Evolutionary conservation across 495 filamentous ascomycete genomes (phyloP).

Genomic region (Trichoderma reesei): DNA sequence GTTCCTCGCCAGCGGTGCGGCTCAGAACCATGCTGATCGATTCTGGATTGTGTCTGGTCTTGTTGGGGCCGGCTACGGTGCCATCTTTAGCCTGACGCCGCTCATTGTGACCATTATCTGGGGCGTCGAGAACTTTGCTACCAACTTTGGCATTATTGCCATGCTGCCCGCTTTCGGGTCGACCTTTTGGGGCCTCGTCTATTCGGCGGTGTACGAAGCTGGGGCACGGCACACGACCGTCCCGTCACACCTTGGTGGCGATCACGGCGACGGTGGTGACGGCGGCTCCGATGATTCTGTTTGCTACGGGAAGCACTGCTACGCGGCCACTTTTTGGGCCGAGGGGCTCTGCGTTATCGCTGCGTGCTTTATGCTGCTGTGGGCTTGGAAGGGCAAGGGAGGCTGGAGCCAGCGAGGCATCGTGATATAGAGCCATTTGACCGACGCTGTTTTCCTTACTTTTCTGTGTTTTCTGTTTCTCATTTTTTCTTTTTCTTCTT

Average conservation of each 20-base stretch:
- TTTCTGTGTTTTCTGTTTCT: background rate
- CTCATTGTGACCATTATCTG: conserved; percentile 91
- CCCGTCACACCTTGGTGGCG: conserved; percentile 1
- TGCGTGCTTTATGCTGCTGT: conserved; percentile 60
- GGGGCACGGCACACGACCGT: conserved; percentile 30
- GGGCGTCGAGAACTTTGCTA: conserved; percentile 97
- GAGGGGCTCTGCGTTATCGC: conserved; percentile 69
- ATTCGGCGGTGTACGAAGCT: conserved; percentile 69
- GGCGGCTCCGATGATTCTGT: conserved; percentile 38
- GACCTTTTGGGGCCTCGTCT: conserved; percentile 75
- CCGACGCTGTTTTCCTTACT: background rate
- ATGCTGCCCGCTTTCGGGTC: conserved; percentile 82
- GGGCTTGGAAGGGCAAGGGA: conserved; percentile 68
- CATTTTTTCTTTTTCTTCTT: background rate
- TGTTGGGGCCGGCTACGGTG: conserved; percentile 85
- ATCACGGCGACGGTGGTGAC: conserved; percentile 13
- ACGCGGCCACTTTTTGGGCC: conserved; percentile 67
- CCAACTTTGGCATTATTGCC: conserved; percentile 92
- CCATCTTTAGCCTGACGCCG: conserved; percentile 76
- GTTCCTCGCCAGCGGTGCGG: conserved; percentile 59
- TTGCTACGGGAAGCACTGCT: conserved; percentile 72
- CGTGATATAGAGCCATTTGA: conserved; percentile 45
- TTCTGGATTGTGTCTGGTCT: conserved; percentile 74
- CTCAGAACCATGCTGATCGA: conserved; percentile 53
- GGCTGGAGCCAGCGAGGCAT: conserved; percentile 75